A percentile compares a stretch with the other conserved stretches of the same genome.
phyloP scores from a whole-genome alignment of 768 basidiomycete species.

The Heimioporus sp. region DNA sequence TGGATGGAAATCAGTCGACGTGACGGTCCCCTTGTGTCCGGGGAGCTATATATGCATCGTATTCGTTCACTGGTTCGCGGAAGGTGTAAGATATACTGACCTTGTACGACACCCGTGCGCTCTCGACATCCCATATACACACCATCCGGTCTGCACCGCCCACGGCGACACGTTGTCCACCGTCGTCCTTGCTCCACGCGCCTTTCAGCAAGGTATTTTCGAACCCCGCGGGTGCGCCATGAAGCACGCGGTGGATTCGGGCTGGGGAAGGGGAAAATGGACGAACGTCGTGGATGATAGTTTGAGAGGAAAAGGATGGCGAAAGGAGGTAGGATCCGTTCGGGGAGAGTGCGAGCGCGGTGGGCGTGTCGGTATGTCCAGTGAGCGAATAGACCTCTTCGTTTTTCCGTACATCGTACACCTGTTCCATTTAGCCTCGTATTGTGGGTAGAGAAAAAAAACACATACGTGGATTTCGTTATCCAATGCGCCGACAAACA shows the following conservation, averaged over 20 bases:
- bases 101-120: conserved; percentile 74
- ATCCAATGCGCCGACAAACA: conserved; percentile 92
- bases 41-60: conserved; percentile 57
- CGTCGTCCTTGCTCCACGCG: conserved; percentile 87
- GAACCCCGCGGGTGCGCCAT: no score
- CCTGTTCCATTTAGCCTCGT: conserved; percentile 39
- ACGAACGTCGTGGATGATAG: conserved; percentile 87
- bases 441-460: not conserved
- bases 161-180: conserved; percentile 77
- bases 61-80: not conserved
- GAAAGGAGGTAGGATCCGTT: conserved; percentile 86
- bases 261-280: conserved; percentile 88
- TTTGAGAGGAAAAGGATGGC: conserved; percentile 86
- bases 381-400: conserved; percentile 75
- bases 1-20: conserved; percentile 94
- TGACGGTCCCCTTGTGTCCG: conserved; percentile 96
- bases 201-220: conserved; percentile 83
- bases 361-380: conserved; percentile 91
- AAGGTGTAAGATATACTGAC: conserved; percentile 35
- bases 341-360: conserved; percentile 89
- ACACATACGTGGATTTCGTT: conserved; percentile 90
- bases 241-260: conserved; percentile 83
- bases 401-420: conserved; percentile 87
- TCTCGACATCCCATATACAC: conserved; percentile 86
- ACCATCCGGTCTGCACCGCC: conserved; percentile 90